These are phyloP conservation scores for Cucurbita argyrosperma DNA, from an alignment of 306 rosid species.

Conservation along the genomic window DNA sequence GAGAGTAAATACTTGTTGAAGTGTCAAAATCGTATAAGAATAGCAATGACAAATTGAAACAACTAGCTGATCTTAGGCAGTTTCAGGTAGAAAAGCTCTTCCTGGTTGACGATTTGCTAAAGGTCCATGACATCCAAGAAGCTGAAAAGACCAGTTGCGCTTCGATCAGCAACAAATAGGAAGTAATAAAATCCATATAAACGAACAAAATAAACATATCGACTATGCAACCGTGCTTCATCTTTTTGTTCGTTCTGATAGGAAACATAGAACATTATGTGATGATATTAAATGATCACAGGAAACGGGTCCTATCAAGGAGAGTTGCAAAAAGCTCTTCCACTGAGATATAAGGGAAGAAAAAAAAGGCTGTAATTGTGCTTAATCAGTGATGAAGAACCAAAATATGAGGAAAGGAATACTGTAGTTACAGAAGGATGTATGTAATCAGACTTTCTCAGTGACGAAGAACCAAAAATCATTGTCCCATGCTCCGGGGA, in stretches of 20 bases:
- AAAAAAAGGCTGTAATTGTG: too few species aligned
- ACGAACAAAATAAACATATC: not conserved
- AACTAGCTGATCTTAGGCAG: not conserved
- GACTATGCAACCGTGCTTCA: too few species aligned
- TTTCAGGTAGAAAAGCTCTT: not conserved
- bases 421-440: too few species aligned
- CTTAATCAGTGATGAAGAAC: too few species aligned
- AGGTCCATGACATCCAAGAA: slow-evolving; percentile 4
- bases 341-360: not conserved
- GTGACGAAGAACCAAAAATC: not conserved
- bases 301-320: too few species aligned
- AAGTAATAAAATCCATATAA: not conserved
- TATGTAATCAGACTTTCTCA: not conserved
- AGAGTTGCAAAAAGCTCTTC: not conserved
- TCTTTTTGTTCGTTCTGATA: too few species aligned
- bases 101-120: slow-evolving; percentile 2
- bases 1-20: too few species aligned
- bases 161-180: not conserved
- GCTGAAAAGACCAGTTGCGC: not conserved
- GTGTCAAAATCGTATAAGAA: not conserved
- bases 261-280: too few species aligned
- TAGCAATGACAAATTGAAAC: not conserved
- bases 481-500: too few species aligned
- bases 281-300: too few species aligned
- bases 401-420: too few species aligned